Evolutionary conservation across 306 rosid species (phyloP).

Genomic region (Styphnolobium japonicum): DNA sequence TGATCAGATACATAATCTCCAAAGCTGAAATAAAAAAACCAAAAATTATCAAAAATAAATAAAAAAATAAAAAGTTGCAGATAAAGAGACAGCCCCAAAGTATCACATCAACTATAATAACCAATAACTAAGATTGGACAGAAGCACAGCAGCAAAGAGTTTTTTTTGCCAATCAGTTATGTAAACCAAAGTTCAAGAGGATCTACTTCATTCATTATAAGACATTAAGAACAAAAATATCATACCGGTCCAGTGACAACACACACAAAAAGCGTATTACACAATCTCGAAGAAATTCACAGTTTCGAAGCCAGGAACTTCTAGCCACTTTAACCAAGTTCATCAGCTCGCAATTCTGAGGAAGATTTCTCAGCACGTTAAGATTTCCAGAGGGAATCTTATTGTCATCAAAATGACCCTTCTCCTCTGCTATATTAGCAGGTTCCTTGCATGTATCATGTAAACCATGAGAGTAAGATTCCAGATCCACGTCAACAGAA

Average conservation of each 20-base stretch:
- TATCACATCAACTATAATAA: not conserved
- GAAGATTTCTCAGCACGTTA: slow-evolving; percentile 36
- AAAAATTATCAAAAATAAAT: slow-evolving; percentile 16
- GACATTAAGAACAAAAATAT: slow-evolving; percentile 18
- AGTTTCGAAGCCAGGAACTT: slow-evolving; percentile 87
- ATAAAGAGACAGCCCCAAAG: not conserved
- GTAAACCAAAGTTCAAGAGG: not conserved
- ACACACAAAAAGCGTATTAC: slow-evolving; percentile 88
- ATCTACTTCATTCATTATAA: not conserved
- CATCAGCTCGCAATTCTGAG: slow-evolving; percentile 69
- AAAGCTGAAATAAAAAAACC: slow-evolving; percentile 63
- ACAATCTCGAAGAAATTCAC: slow-evolving; percentile 90
- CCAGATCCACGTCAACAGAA: slow-evolving; percentile 52
- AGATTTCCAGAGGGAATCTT: slow-evolving; percentile 45
- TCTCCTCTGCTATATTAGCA: slow-evolving; percentile 33
- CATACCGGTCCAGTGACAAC: slow-evolving; percentile 89
- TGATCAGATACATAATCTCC: slow-evolving; percentile 99
- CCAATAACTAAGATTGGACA: not conserved
- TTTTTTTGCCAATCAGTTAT: not conserved
- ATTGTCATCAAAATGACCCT: slow-evolving; percentile 38
- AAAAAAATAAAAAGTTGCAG: not conserved
- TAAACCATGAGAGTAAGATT: slow-evolving; percentile 36
- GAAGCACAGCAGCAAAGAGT: not conserved
- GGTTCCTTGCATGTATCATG: slow-evolving; percentile 33
- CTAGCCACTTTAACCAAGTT: slow-evolving; percentile 73